Percentiles rank a stretch among this genome's conserved stretches.
Conservation (phyloP, 495 filamentous ascomycete genomes). For the Tuber brumale region DNA sequence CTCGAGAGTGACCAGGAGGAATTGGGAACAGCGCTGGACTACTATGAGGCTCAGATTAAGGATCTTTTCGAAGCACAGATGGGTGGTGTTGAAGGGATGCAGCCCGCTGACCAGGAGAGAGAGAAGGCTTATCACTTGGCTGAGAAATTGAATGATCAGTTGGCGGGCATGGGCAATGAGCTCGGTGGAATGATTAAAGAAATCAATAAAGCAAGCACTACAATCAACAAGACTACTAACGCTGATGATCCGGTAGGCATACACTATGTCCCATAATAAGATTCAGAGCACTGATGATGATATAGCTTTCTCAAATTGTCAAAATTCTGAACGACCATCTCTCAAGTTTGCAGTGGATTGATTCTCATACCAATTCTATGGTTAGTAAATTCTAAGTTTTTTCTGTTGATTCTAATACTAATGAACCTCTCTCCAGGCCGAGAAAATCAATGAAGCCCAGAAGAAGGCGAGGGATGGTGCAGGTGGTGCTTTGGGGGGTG, state of each 20-base stretch:
- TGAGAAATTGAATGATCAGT: slow-evolving; percentile 75
- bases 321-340: slow-evolving; percentile 92
- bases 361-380: slow-evolving; percentile 46
- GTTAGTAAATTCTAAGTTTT: not conserved
- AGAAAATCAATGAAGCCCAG: slow-evolving; percentile 41
- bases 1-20: slow-evolving; percentile 92
- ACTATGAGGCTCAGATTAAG: slow-evolving; percentile 84
- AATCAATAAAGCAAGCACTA: slow-evolving; percentile 79
- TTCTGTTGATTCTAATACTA: not conserved
- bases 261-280: slow-evolving; percentile 10
- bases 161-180: slow-evolving; percentile 89
- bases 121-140: slow-evolving; percentile 90
- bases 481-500: slow-evolving; percentile 77
- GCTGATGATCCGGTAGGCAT: slow-evolving; percentile 82
- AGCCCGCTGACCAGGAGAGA: slow-evolving; percentile 86
- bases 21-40: slow-evolving; percentile 71
- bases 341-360: slow-evolving; percentile 84
- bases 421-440: slow-evolving; percentile 14
- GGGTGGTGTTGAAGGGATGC: slow-evolving; percentile 60
- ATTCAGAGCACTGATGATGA: slow-evolving; percentile 12
- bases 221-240: slow-evolving; percentile 78
- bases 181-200: slow-evolving; percentile 93
- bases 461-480: slow-evolving; percentile 34
- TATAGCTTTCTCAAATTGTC: slow-evolving; percentile 86
- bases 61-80: slow-evolving; percentile 69